Percentiles rank a stretch among this genome's conserved stretches.
Conservation (phyloP, 768 basidiomycete genomes). For the Lepiota brunneoincarnata region DNA sequence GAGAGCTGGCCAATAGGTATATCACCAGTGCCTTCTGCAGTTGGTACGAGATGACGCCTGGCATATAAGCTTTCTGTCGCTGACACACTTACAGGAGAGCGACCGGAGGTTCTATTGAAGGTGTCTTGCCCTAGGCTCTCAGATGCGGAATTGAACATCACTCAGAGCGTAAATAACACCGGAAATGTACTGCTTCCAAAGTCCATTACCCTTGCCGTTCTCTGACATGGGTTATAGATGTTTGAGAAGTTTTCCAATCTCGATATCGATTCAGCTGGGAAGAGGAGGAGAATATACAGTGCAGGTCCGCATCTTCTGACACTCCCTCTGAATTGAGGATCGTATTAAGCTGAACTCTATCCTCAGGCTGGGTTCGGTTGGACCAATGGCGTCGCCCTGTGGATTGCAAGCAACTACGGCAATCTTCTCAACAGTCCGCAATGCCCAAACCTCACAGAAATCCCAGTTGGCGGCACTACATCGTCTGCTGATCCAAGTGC, state of each 20-base stretch:
- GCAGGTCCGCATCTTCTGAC: constrained; percentile 41
- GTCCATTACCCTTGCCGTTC: not conserved
- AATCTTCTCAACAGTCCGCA: constrained; percentile 52
- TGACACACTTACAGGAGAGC: constrained; percentile 54
- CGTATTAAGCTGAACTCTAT: not conserved
- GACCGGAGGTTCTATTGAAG: constrained; percentile 82
- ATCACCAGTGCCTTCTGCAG: constrained; percentile 81
- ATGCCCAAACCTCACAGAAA: constrained; percentile 50
- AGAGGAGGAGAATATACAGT: constrained; percentile 87
- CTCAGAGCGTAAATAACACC: constrained; percentile 60
- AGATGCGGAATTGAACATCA: constrained; percentile 66
- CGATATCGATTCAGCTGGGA: constrained; percentile 77
- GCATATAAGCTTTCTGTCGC: not conserved
- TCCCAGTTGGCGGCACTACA: constrained; percentile 15
- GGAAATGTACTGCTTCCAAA: constrained; percentile 61
- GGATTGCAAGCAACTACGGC: constrained; percentile 71
- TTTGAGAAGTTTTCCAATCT: constrained; percentile 84
- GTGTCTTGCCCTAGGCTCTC: constrained; percentile 69
- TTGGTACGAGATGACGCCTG: constrained; percentile 51
- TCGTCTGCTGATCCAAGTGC: not conserved
- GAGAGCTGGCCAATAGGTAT: constrained; percentile 85
- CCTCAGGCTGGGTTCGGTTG: constrained; percentile 77
- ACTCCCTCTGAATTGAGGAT: not conserved
- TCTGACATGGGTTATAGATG: constrained; percentile 48
- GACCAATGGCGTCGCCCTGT: constrained; percentile 82